phyloP scores from a whole-genome alignment of 1,139 yeast genomes.

The Blastobotrys apis region DNA sequence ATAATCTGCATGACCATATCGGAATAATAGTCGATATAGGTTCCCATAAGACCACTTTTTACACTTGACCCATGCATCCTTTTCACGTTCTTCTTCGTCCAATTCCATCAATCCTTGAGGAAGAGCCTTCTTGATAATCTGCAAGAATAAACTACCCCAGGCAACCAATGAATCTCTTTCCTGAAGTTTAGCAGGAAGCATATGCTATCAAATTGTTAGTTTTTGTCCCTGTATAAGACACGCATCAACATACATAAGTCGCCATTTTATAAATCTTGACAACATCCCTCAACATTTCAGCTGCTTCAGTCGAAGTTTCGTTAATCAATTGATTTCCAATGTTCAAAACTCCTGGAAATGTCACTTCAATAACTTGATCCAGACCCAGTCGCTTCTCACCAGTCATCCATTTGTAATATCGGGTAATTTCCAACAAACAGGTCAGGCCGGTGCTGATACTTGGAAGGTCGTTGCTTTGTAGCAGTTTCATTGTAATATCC shows the following conservation, averaged over 20 bases:
- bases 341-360: conserved; percentile 64
- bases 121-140: conserved; percentile 56
- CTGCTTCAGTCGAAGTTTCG: conserved; percentile 45
- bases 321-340: conserved; percentile 59
- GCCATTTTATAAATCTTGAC: conserved; percentile 79
- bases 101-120: conserved; percentile 47
- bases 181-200: conserved; percentile 69
- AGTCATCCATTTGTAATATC: conserved; percentile 72
- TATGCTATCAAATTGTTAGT: conserved; percentile 41
- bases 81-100: conserved; percentile 47
- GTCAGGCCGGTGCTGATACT: conserved; percentile 71
- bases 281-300: conserved; percentile 74
- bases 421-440: conserved; percentile 67
- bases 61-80: conserved; percentile 63
- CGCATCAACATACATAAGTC: conserved; percentile 41
- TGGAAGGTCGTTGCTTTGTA: conserved; percentile 51
- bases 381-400: conserved; percentile 56
- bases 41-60: conserved; percentile 92
- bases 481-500: conserved; percentile 53
- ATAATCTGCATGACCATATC: conserved; percentile 54
- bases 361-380: conserved; percentile 56
- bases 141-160: conserved; percentile 79
- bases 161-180: conserved; percentile 50
- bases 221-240: neutral
- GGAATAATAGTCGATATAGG: conserved; percentile 63